A percentile compares a stretch with the other conserved stretches of the same genome.
Conservation (phyloP, 2,329 filamentous ascomycete species). For the Aspergillus sp. region DNA sequence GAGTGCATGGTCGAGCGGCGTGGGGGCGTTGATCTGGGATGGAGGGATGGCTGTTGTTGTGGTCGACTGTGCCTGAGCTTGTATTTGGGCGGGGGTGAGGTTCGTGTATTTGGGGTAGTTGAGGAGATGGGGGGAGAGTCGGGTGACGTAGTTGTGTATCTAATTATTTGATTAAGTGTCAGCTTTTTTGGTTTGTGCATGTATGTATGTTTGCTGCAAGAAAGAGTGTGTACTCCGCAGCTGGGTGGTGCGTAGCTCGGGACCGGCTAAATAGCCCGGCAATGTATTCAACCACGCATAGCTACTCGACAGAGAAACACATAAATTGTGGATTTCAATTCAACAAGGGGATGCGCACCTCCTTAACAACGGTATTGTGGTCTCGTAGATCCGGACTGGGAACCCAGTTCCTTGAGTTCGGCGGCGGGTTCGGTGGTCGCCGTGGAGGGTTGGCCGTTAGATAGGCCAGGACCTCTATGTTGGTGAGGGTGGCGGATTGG, state of each 20-base stretch:
- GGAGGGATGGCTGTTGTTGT: conserved; percentile 10
- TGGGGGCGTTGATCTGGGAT: conserved; percentile 19
- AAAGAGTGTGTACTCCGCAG: not conserved
- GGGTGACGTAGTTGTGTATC: conserved; percentile 42
- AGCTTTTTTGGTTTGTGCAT: too few species aligned
- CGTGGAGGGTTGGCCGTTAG: conserved; percentile 45
- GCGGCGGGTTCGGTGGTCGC: conserved; percentile 42
- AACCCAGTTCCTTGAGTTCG: conserved; percentile 40
- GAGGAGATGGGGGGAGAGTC: conserved; percentile 44
- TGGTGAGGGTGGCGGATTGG: conserved; percentile 48
- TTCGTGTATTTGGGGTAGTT: conserved; percentile 38
- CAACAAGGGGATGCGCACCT: conserved; percentile 33
- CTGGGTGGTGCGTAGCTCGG: not conserved
- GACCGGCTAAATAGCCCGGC: not conserved
- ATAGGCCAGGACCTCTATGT: conserved; percentile 48
- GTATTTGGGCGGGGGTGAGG: conserved; percentile 17
- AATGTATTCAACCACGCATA: not conserved
- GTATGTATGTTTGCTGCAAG: not conserved
- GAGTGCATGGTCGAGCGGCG: conserved; percentile 42
- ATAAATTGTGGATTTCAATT: not conserved
- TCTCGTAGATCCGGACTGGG: conserved; percentile 48
- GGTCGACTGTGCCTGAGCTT: not conserved
- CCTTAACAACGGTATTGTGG: conserved; percentile 50
- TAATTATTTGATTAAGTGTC: not conserved
- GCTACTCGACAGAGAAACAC: not conserved